phyloP scores from a whole-genome alignment of 768 basidiomycete genomes.

The Phaeotremella fagi region DNA sequence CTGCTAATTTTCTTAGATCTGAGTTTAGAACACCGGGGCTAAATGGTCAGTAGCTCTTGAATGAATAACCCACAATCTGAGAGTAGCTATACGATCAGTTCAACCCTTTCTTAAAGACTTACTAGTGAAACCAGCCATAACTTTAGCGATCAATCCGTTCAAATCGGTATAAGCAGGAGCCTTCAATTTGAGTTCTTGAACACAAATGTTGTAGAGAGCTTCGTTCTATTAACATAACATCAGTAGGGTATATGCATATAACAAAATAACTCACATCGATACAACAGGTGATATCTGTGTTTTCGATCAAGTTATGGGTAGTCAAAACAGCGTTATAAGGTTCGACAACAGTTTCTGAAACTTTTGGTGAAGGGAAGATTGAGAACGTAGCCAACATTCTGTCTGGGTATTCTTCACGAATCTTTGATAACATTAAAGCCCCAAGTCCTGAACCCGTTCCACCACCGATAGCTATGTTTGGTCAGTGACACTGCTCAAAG shows the following conservation, averaged over 20 bases:
- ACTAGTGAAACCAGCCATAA: slow-evolving; percentile 90
- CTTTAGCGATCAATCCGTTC: slow-evolving; percentile 69
- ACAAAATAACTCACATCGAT: slow-evolving; percentile 33
- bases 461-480: slow-evolving; percentile 38
- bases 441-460: slow-evolving; percentile 47
- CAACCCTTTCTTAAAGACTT: slow-evolving; percentile 2
- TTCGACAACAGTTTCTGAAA: slow-evolving; percentile 49
- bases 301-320: slow-evolving; percentile 45
- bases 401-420: slow-evolving; percentile 47
- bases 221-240: slow-evolving; percentile 42
- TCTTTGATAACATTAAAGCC: slow-evolving; percentile 42
- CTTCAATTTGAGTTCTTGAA: slow-evolving; percentile 41
- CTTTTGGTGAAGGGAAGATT: slow-evolving; percentile 46
- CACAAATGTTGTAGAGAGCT: slow-evolving; percentile 49
- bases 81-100: slow-evolving; percentile 21
- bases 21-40: slow-evolving; percentile 48
- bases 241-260: slow-evolving; percentile 4
- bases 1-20: slow-evolving; percentile 48
- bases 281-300: slow-evolving; percentile 43
- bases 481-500: background rate
- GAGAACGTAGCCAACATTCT: slow-evolving; percentile 48
- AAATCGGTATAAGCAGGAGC: slow-evolving; percentile 47
- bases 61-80: slow-evolving; percentile 31
- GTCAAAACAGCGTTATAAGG: slow-evolving; percentile 47
- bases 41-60: background rate